Evolutionary conservation across 495 filamentous ascomycete species (phyloP), one percentile per base, ranked within the genome.

Genomic region (Choiromyces venosus): DNA sequence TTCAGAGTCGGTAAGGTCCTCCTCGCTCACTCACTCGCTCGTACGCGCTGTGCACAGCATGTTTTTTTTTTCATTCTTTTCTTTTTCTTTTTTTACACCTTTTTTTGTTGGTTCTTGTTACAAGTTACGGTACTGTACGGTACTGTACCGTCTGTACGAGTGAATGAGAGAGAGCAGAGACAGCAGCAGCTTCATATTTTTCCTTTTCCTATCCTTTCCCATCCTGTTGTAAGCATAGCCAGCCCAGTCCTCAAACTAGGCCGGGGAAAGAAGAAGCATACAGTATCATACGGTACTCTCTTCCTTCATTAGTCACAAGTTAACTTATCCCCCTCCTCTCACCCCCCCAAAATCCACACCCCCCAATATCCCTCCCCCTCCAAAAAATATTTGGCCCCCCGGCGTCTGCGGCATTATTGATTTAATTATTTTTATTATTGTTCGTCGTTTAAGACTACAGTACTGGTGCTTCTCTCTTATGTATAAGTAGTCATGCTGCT

Each of bases 401-500:
- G 61, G 25, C 19, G 46, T 68, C 71, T 70, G 65, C 70, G 74
- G 64, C 38, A 78, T 74, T 73, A 78, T 66, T 78, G 71, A 68
- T 65, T 16, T n/a, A n/a, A n/a, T n/a, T n/a, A n/a, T n/a, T n/a
- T n/a, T n/a, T n/a, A n/a, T n/a, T 65, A 19, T 36, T n/a, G 68
- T 46, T 61, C 25, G 52, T 61, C 52, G 52, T 61, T 61, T 29
- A n/a, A n/a, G n/a, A n/a, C n/a, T n/a, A 61, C 52, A 16, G n/a
- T 61, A 33, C 52, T n/a, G n/a, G n/a, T n/a, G n/a, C n/a, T 33
- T 61, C 25, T 16, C 52, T 29, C 39, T 67, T 76, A 76, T 77
- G 76, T 77, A 77, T 77, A n/a, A n/a, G n/a, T n/a, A 77, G 74
- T 70, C 73, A 77, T 77, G 74, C 66, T 77, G 74, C 66, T 44